Conservation (phyloP, 148 eudicot genomes). For the Polygonum maritimum region DNA sequence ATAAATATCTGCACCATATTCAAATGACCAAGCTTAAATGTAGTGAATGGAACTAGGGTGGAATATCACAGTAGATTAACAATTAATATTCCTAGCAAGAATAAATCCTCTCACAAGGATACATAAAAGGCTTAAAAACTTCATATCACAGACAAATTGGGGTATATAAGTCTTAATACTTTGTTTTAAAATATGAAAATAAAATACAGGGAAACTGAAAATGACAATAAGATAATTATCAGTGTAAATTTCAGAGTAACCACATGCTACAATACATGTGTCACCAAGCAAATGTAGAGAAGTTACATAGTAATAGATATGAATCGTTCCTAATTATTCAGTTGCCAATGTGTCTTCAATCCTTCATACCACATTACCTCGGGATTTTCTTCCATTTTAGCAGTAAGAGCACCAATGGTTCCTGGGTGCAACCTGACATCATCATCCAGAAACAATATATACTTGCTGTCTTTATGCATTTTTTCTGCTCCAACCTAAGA, state of each 20-base stretch:
- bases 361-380: constrained; percentile 37
- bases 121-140: background rate
- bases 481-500: constrained; percentile 81
- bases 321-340: background rate
- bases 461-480: constrained; percentile 91
- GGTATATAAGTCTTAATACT: background rate
- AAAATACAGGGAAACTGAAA: background rate
- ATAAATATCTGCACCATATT: constrained; percentile 25
- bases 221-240: background rate
- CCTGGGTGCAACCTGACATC: constrained; percentile 98
- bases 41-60: background rate
- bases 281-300: background rate
- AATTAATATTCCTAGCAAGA: background rate
- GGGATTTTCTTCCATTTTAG: constrained; percentile 88
- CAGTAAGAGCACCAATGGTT: constrained; percentile 88
- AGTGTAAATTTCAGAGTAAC: background rate
- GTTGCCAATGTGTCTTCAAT: background rate
- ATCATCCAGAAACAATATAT: constrained; percentile 88
- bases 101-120: background rate
- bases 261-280: background rate
- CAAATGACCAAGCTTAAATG: background rate
- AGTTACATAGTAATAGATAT: background rate
- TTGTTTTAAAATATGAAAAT: background rate
- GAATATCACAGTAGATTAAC: background rate
- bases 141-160: background rate